Conservation (phyloP, 768 basidiomycete species). For the Phaeolepiota aurea region DNA sequence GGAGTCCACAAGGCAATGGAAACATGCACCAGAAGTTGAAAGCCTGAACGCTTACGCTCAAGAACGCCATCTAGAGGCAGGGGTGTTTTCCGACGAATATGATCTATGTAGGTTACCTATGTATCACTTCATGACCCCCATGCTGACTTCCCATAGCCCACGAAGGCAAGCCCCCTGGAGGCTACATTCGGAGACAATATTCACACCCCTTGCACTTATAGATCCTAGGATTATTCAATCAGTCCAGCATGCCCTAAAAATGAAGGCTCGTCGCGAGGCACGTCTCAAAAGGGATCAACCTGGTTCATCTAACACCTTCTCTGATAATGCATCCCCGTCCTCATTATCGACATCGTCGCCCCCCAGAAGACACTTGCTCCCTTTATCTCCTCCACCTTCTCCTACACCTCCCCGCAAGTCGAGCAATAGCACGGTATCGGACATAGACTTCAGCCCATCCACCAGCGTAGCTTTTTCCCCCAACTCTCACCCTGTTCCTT, state of each 20-base stretch:
- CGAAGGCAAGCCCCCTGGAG: constrained; percentile 49
- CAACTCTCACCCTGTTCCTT: constrained; percentile 55
- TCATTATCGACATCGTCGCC: constrained; percentile 17
- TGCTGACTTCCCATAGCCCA: constrained; percentile 39
- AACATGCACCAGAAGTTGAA: too few species aligned
- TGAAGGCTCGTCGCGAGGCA: constrained; percentile 71
- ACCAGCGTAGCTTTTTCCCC: constrained; percentile 27
- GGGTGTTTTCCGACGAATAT: constrained; percentile 66
- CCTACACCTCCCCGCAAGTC: constrained; percentile 16
- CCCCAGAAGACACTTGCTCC: constrained; percentile 16
- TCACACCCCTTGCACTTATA: constrained; percentile 17
- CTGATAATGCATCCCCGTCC: constrained; percentile 8
- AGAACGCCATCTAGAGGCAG: constrained; percentile 10
- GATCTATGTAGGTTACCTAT: constrained; percentile 54
- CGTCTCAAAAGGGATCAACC: constrained; percentile 27
- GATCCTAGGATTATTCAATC: constrained; percentile 79
- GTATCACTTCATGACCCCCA: constrained; percentile 3
- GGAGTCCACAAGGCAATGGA: too few species aligned
- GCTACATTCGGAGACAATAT: too few species aligned
- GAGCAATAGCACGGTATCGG: constrained; percentile 25
- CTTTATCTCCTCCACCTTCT: constrained; percentile 16
- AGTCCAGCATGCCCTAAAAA: constrained; percentile 64
- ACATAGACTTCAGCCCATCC: constrained; percentile 68
- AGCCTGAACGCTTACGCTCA: too few species aligned
- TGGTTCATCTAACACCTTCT: constrained; percentile 12